Base-by-base conservation (phyloP, 305 asterid species). In the Euphrasia arctica region DNA sequence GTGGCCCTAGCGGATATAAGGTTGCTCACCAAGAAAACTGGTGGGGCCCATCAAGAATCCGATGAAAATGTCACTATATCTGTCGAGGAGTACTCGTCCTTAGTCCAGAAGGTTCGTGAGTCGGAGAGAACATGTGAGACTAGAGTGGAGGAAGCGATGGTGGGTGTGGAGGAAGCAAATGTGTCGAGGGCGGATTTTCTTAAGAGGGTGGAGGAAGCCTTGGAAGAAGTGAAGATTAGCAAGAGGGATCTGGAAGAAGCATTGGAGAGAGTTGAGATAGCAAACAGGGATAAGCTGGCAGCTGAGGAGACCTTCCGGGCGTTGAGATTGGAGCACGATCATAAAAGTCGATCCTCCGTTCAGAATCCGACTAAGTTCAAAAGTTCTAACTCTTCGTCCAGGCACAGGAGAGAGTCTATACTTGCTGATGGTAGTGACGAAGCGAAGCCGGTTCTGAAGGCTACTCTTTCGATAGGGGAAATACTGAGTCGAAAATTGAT, bases 301-400 rank as follows among this genome's bases (percentile, higher is more conserved):
- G 96, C 86, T 2, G 97, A 92, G 68, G 98, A 83, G 70, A 94
- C 96, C 55, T 80, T 92, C 25, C 72, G 95, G 15, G 79, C 71
- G 34, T 92, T 97, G 98, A 87, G 96, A 81, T 90, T 96, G 29
- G 96, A 87, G 64, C 88, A 81, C 11, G 87, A 90, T 18, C 22
- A 18, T 18, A 18, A 18, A 18, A 18, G 22, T 18, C 22, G 22
- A 18, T 18, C 22, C 4, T 65, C 78, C 1, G 62, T 81, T 4
- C 85, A 83, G 12, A 80, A 66, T 68, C 60, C 80, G 0, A 63
- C 89, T 31, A 92, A 79, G 71, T 89, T 92, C 79, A 92, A 92
- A 82, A 74, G 60, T 41, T 67, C 82, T 13, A 3, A 45, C 2
- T 45, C 51, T 45, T 41, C 68, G 74, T 59, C 72, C 80, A 41